Evolutionary conservation across 1,139 yeast species (phyloP), one percentile per base, ranked within the genome.

Genomic region (Taphrina deformans): DNA sequence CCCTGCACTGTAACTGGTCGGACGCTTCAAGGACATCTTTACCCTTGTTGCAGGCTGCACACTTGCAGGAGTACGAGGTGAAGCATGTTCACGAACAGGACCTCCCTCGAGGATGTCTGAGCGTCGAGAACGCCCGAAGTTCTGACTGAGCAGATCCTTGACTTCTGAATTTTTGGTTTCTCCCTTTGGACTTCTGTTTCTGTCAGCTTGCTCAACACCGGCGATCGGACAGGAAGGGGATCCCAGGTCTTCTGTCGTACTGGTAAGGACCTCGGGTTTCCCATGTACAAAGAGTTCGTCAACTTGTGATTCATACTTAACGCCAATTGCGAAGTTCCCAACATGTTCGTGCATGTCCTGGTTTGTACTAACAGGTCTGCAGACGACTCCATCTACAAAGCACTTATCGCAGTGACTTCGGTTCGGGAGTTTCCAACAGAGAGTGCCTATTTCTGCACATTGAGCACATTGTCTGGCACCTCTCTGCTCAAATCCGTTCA

Each of bases 371-470:
- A 29, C 10, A 29, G 41, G 41, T 44, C 48, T 2, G 12, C 48
- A 44, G 7, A 44, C 48, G n/a, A 44, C 48, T 16, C 48, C 48
- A n/a, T 44, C 48, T 21, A 44, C 48, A n/a, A 21, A 44, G 27
- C 48, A 44, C 27, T 44, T 44, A 27, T 44, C 48, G 27, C 48
- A 44, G 26, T 44, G 48, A 21, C 48, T 44, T n/a, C 26, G 18
- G 48, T 44, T 21, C 9, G 48, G 27, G 5, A 44, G 27, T 21
- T 44, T 44, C 48, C 48, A 44, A 27, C 48, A 44, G 26, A 44
- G 48, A 7, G 48, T 44, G 24, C 48, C 48, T 9, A 44, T 44
- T n/a, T 44, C 48, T 2, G 48, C 48, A 9, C 48, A 44, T 7
- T 44, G 48, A 44, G 26, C 48, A 10, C 48, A 44, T n/a, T 44